Base-by-base conservation (phyloP, 2,329 filamentous ascomycete species). In the Botrytis elliptica region DNA sequence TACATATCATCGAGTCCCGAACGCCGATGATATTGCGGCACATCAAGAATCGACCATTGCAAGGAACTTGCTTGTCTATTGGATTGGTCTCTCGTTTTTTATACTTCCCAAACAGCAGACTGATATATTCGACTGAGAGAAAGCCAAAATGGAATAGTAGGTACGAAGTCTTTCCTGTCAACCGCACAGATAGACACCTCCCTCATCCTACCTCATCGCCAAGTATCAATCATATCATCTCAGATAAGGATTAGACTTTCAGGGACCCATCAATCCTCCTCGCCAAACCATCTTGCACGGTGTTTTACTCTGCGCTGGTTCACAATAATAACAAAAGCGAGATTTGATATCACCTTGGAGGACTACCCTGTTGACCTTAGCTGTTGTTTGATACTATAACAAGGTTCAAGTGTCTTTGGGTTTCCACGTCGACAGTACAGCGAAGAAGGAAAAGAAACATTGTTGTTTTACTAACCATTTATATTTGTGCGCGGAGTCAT, bases 391-490 rank as follows among this genome's bases (percentile, higher is more conserved):
- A 10, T 57, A 25, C 49, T 59, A 68, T 42, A 59, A n/a, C 62
- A 72, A 46, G 62, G 70, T 67, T 59, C 62, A n/a, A 29, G 20
- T 66, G 49, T 60, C 64, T 72, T 46, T 59, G 38, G 29, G 20
- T 72, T 72, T 46, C 63, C 52, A 68, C 71, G 63, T 72, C 63
- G 63, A 68, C 63, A 66, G 46, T 8, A 60, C 65, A 40, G 49
- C 36, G 18, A 42, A 57, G 18, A 38, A 33, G 33, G 25, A 22
- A 42, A 40, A 64, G 42, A 36, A 42, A 64, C 22, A 60, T 36
- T 59, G 68, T 46, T 62, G 20, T 44, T n/a, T 57, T 68, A 22
- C 29, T n/a, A 42, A 57, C 46, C n/a, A 64, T 25, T 22, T 64
- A 71, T 33, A 29, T 44, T 71, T 20, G 42, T 63, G 69, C 69